Evolutionary conservation across 2,329 filamentous ascomycete genomes (phyloP), one percentile per base, ranked within the genome.

Genomic region (Cladosporium oxysporum): DNA sequence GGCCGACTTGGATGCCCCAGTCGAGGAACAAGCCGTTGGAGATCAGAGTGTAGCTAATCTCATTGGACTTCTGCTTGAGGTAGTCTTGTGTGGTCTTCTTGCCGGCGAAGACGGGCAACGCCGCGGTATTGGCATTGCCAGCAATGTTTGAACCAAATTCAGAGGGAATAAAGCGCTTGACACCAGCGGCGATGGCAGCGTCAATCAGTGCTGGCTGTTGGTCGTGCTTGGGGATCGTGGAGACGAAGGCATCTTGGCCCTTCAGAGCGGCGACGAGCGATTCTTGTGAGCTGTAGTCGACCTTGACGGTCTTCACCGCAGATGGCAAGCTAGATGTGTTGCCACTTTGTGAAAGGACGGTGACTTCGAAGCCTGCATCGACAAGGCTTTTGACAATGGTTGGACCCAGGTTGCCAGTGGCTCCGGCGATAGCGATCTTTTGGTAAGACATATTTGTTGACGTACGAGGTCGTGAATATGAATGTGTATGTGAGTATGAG

Each of bases 401-500:
- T 3, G 77, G 75, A 1, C 81, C 81, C 12, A 83, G 74, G 64
- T 80, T 80, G 44, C 81, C 81, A 11, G 74, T 73, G 26, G 76
- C 74, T 44, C 75, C 73, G 10, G 69, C 71, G 10, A 78, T 67
- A 47, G 77, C 75, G 18, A 78, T 73, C 37, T 69, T 70, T 35
- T 64, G 52, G 50, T 58, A 49, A 26, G 52, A 21, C 62, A 64
- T 64, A 18, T 47, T 33, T 29, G n/a, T 47, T 10, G 3, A 47
- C 3, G n/a, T 2, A 11, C 11, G 12, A 37, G 18, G 41, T 53
- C 26, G 44, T 62, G 33, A 26, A 23, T 14, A n/a, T 55, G 53
- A 16, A 21, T 16, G 53, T 57, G 28, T 5, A 3, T n/a, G n/a
- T 8, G 28, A 12, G 28, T 11, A 31, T 6, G 28, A 31, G 50